Evolutionary conservation across 305 asterid genomes (phyloP).

Genomic region (Solanum hybrid): DNA sequence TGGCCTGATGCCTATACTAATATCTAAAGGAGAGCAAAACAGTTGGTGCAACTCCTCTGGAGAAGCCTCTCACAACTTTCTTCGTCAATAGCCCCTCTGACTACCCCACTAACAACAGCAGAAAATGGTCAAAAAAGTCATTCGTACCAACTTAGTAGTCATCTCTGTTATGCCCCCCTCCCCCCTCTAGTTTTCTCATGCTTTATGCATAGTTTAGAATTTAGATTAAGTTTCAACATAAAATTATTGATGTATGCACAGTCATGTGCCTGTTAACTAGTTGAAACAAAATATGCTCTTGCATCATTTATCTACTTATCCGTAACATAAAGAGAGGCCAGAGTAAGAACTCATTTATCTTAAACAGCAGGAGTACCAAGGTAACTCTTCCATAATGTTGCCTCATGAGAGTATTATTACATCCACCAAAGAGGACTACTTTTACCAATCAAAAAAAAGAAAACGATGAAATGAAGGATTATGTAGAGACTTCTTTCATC

Average conservation of each 20-base stretch:
- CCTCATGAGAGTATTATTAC: not conserved
- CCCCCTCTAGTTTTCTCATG: not conserved
- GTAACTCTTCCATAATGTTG: not conserved
- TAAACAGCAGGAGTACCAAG: not conserved
- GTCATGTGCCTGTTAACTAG: not conserved
- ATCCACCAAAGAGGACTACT: conserved; percentile 1
- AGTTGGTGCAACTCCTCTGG: not conserved
- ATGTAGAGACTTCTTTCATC: not conserved
- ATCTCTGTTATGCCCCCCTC: not conserved
- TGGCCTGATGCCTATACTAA: not conserved
- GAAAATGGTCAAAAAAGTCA: not conserved
- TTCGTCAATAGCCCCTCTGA: not conserved
- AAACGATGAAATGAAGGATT: not conserved
- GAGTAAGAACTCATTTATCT: not conserved
- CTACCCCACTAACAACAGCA: not conserved
- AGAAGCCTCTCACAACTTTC: not conserved
- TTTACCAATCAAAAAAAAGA: not conserved
- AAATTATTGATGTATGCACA: not conserved
- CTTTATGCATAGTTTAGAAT: not conserved
- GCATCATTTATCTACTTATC: not conserved
- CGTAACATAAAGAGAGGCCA: not conserved
- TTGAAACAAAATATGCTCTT: not conserved
- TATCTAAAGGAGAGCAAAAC: not conserved
- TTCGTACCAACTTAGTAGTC: not conserved
- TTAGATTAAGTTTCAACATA: not conserved